These are phyloP conservation scores for Chytriomyces confervae DNA, from an alignment of 192 early-diverging fungal species.

Conservation along the genomic window DNA sequence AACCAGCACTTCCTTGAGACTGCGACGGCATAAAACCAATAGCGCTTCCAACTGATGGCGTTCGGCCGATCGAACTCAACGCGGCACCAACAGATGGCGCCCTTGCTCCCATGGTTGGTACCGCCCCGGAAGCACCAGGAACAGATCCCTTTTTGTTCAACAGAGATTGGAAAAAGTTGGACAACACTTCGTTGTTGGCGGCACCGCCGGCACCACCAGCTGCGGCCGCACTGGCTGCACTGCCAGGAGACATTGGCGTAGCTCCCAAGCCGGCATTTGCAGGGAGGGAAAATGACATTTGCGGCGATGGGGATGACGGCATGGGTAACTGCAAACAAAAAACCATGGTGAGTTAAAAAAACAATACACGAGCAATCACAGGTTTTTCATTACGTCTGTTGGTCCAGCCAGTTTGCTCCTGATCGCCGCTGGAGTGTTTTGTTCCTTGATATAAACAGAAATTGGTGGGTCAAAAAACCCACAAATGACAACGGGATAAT, in stretches of 20 bases:
- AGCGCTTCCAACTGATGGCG: not conserved
- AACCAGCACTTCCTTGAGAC: no score
- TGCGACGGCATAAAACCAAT: no score
- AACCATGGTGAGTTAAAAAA: no score
- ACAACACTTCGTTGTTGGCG: conserved; percentile 78
- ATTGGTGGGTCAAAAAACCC: not conserved
- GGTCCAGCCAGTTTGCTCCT: not conserved
- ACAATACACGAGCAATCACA: not conserved
- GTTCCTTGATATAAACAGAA: conserved; percentile 11
- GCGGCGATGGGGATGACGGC: not conserved
- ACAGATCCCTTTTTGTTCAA: conserved; percentile 26
- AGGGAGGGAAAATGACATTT: not conserved
- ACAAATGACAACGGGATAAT: not conserved
- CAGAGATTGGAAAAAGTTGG: conserved; percentile 90
- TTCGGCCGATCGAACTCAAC: not conserved
- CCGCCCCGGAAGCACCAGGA: not conserved
- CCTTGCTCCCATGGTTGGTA: not conserved
- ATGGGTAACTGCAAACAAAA: not conserved
- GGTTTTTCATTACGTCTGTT: not conserved
- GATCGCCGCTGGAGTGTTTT: conserved; percentile 17
- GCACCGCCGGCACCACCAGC: conserved; percentile 8
- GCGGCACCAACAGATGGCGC: not conserved
- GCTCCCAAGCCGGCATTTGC: not conserved
- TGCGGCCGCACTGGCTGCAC: not conserved
- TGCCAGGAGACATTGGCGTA: not conserved